Evolutionary conservation across 257 asterid species (phyloP), one percentile per base, ranked within the genome.

Genomic region (Fraxinus excelsior): DNA sequence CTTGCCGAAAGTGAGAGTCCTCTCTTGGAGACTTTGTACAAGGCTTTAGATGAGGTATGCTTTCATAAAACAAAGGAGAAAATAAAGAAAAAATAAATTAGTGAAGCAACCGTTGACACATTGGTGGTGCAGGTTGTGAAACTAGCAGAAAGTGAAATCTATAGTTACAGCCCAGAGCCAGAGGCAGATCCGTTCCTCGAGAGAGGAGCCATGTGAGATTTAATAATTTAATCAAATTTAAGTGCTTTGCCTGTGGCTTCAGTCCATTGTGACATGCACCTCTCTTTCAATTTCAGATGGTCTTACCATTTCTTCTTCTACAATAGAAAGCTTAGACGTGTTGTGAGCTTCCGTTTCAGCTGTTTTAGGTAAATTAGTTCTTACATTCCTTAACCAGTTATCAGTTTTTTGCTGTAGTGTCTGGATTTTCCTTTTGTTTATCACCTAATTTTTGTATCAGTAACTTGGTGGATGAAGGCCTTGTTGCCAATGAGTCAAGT

Each of bases 291-390:
- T 74, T 77, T 49, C 89, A 96, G 99, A 88, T 96, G 98, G 98
- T 90, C 97, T 0, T 91, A 87, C 77, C 93, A 93, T 86, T 91
- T 93, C 90, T 96, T 96, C 91, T 96, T 96, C 91, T 96, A 96
- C 92, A 91, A 93, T 79, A 87, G 97, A 81, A 91, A 84, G 84
- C 90, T 91, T 81, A 93, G 88, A 84, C 96, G 99, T 2, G 91
- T 96, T 29, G 96, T 93, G 65, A 91, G 92, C 92, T 91, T 93
- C 70, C 96, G 91, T 60, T 96, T 93, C 84, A 86, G 95, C 92
- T 96, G 99, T 78, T 60, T 88, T 80, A 96, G 99, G 98, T 93
- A 87, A 80, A 73, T 67, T 12, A 28, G n/a, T 42, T 56, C 65
- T 51, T 71, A 49, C 34, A 70, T 49, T 10, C 67, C 56, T 62